Conservation (phyloP, 805 yeast genomes). For the Metschnikowia anglica region DNA sequence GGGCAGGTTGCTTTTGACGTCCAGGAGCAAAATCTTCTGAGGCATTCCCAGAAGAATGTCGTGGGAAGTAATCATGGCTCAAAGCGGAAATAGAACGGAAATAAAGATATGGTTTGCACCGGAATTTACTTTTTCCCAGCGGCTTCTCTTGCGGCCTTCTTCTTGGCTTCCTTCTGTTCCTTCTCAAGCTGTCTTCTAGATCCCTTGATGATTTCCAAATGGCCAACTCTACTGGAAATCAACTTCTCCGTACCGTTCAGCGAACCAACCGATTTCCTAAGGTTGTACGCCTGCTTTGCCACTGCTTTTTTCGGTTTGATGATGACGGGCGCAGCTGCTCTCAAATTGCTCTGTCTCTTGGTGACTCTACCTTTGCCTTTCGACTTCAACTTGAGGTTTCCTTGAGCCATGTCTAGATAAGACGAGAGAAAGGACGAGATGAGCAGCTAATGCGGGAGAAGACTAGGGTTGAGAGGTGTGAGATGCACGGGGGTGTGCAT, state of each 20-base stretch:
- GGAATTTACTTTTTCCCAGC: conserved; percentile 9
- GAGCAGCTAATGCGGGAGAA: neutral
- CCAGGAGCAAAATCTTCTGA: conserved; percentile 5
- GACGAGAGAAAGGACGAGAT: conserved; percentile 3
- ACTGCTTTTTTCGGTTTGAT: conserved; percentile 65
- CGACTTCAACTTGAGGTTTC: conserved; percentile 57
- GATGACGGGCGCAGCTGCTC: conserved; percentile 70
- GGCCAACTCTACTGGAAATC: conserved; percentile 89
- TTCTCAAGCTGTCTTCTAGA: conserved; percentile 81
- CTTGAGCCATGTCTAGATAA: conserved; percentile 61
- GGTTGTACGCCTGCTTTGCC: conserved; percentile 45
- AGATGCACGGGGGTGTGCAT: conserved; percentile 1
- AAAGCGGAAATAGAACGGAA: neutral
- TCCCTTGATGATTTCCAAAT: conserved; percentile 86
- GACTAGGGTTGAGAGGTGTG: neutral
- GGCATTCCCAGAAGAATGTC: conserved; percentile 12
- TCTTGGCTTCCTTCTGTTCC: conserved; percentile 42
- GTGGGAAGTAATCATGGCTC: conserved; percentile 5
- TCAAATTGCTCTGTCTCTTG: conserved; percentile 62
- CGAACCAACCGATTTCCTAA: conserved; percentile 46
- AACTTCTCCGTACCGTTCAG: conserved; percentile 67
- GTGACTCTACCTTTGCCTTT: conserved; percentile 54
- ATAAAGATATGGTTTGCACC: neutral
- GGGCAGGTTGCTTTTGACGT: neutral
- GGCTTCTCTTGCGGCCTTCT: conserved; percentile 22